Evolutionary conservation across 768 basidiomycete genomes (phyloP), one percentile per base, ranked within the genome.

Genomic region (Lactarius akahatsu): DNA sequence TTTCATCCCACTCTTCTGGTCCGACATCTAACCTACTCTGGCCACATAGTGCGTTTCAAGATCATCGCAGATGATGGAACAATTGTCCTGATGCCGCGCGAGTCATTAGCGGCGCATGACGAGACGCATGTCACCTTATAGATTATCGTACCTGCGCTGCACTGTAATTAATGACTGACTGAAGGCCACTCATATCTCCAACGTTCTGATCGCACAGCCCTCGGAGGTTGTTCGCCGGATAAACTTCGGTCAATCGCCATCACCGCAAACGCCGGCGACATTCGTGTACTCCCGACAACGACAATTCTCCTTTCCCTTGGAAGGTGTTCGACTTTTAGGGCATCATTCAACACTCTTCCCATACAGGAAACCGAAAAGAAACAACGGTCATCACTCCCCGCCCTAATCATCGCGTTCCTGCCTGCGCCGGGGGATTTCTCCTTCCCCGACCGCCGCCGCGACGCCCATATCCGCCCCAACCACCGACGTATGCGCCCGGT

Each of bases 401-500:
- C 16, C 34, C 47, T 3, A 16, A 50, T 67, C 61, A 67, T 43
- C 65, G 60, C n/a, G 65, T 68, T 72, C 50, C 36, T 62, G 3
- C 36, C 36, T 50, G 73, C 62, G 18, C 66, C 66, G 36, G 72
- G 68, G 59, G 62, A 13, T 77, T 75, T 67, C 83, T 70, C 63
- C 79, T 75, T 34, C 80, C 76, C 28, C 80, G 76, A 60, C 81
- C 78, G 3, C 79, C 78, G 23, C 82, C 81, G 55, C 82, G 73
- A 36, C 83, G 75, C 20, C 89, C 85, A 76, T 85, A 85, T 16
- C 87, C 88, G 43, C 89, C 88, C 87, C 89, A 91, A 20, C 87
- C 89, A 57, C 85, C 83, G n/a, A 90, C 87, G 76, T 91, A 90
- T 13, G 86, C 87, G 45, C 89, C 89, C 32, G 90, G 90, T 0